Evolutionary conservation across 164 flowering plant genomes (phyloP), one percentile per base, ranked within the genome.

Genomic region (Protea cynaroides): DNA sequence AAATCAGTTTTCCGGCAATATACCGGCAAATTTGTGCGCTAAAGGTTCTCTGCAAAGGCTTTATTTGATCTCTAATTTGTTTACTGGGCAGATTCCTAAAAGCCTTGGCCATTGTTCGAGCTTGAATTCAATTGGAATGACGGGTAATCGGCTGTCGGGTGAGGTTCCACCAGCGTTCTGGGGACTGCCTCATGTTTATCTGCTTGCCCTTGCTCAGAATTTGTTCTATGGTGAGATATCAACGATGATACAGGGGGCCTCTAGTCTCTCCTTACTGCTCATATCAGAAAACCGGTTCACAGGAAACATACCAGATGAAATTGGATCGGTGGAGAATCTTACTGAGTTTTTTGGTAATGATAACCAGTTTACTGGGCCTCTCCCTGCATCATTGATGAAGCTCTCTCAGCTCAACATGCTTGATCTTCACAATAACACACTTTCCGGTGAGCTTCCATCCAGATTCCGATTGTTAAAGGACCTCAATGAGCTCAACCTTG

Each of bases 101-200:
- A 68, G 67, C 58, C 65, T 81, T 1, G 65, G 78, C 6, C 57
- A 66, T 18, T 87, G 93, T 68, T 59, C 22, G 66, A 85, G 84
- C 61, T 67, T 87, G 71, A 64, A 44, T 29, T 73, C 87, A 3
- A 73, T 87, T 18, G 65, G 93, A 22, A 37, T 87, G 25, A 74
- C 81, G 1, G 59, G 67, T 65, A 87, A 87, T 73, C 54, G 22
- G 79, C 85, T 0, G n/a, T n/a, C n/a, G n/a, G n/a, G n/a, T n/a
- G n/a, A n/a, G n/a, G n/a, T n/a, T n/a, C n/a, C n/a, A n/a, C 93
- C 93, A 38, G 73, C 52, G 0, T 62, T 87, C 19, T 87, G 90
- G 93, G 93, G 90, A 0, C 78, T 87, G 14, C 93, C 93, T 0
- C 76, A 68, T 25, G 78, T 87, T 7, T 79, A 74, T 25, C 49